Base-by-base conservation (phyloP, 2,329 filamentous ascomycete genomes). In the Aspergillus fumigatiaffinis region DNA sequence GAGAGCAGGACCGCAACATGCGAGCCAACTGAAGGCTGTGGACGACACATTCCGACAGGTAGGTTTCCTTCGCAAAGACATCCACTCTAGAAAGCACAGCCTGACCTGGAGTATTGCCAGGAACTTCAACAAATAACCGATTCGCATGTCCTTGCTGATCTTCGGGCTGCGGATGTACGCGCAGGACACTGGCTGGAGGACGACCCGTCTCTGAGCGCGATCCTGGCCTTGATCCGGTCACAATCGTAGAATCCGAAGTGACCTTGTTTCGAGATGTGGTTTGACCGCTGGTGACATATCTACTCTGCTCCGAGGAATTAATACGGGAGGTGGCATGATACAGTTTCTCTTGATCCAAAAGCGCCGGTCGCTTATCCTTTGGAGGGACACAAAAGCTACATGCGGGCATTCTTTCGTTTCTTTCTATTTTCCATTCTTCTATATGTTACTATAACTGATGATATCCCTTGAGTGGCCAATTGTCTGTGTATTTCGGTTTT, bases 101-200 rank as follows among this genome's bases (percentile, higher is more conserved):
- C 38, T 46, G 26, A 51, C 14, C 32, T 38, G 32, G 3, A 38
- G 12, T 32, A 56, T 62, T 4, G 50, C 52, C 65, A 87, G 81
- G 85, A 87, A 68, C 73, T 87, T 48, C 74, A 77, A 14, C 76
- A 77, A 26, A 78, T 87, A 60, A 85, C 84, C 14, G 83, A 87
- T 62, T 75, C 79, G 49, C 75, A 82, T 60, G 81, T 87, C 50
- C 76, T 84, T 52, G 76, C 79, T 55, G 81, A 82, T 29, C 77
- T 87, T 20, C 79, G 81, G 60, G 73, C 77, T 26, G 79, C 82
- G 44, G 85, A 87, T 65, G 65, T 75, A 47, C 73, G 80, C 46
- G 82, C 83, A 61, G 81, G 82, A 42, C 84, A 86, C 72, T 87
- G 84, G 84, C 74, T 86, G 48, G 73, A 74, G 41, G 85, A 87